Evolutionary conservation across 2,329 filamentous ascomycete species (phyloP), one percentile per base, ranked within the genome.

Genomic region (Penicillium sp.): DNA sequence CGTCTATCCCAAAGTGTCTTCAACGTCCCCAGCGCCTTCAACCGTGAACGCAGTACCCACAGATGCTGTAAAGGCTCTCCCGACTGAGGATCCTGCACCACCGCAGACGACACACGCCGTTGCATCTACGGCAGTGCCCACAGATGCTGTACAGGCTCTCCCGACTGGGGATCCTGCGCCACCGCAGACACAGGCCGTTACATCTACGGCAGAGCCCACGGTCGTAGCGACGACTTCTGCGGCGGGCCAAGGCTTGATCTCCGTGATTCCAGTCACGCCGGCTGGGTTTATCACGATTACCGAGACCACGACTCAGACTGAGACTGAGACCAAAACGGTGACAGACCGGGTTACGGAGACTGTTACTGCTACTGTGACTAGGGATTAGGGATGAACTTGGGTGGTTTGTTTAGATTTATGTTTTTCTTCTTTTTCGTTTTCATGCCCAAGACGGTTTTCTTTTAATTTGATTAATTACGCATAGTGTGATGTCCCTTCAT

Each of bases 251-350:
- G 48, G 54, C 14, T 36, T 39, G 18, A 32, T 62, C 11, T 44
- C 24, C 18, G 43, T 64, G 5, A 46, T 56, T 7, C 60, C 59
- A 7, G 18, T 62, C 36, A 61, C 57, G 3, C 62, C 53, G 1
- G 11, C 51, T 31, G 59, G 55, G 4, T 42, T 54, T n/a, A 38
- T 62, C 14, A 57, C 54, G 2, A 42, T 64, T 22, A 62, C 56
- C 4, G 48, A 53, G 13, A 56, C 58, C 0, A 22, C 31, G 13
- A 57, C 60, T 0, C 34, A 55, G 27, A 58, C 49, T 9, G 42
- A 29, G n/a, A 58, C 55, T 3, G 34, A 50, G 13, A 60, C 54
- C 3, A 52, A 47, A 31, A 65, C 64, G 4, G 57, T 53, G 16
- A 64, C 59, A n/a, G 51, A 53, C 5, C 63, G 57, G 16, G 29